Evolutionary conservation across 2,329 filamentous ascomycete species (phyloP), one percentile per base, ranked within the genome.

Genomic region (Rhinocladiella mackenziei): DNA sequence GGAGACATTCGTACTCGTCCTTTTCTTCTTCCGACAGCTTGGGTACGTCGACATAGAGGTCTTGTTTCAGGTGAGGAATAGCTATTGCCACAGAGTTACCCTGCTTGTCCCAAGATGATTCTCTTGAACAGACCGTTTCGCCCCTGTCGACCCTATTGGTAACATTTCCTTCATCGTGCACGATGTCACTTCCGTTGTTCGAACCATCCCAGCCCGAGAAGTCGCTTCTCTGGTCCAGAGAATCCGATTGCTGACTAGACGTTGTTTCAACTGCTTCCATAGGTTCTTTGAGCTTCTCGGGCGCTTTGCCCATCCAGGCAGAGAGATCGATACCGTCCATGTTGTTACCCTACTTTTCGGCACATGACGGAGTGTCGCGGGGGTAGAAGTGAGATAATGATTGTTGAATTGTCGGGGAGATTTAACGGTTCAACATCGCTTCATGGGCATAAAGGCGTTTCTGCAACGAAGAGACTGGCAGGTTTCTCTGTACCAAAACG

Each of bases 1-100:
- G 65, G 10, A 70, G 54, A 41, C 57, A 65, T 10, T 65, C 56
- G 50, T 68, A 70, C 14, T 65, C 60, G 8, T 62, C 54, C 14
- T 52, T 48, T 38, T 65, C 59, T 5, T 57, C 41, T 29, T 66
- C 57, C 3, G 56, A 39, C 4, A 65, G 39, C 1, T 14, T 32
- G 7, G 66, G 65, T 9, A 67, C 45, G 20, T 63, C 50, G 23
- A 70, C 58, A 26, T 56, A 58, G 41, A 56, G 51, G 20, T 37
- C 29, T 22, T 46, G 28, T 31, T 33, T 25, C 19, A 14, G 32
- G 9, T 15, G 28, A 15, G 15, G 22, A 28, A 31, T 34, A 32
- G 18, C 3, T 7, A 10, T 35, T 14, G 19, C 14, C n/a, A 32
- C 29, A n/a, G 39, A 29, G 7, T 25, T 25, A 26, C 38, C 25